These are phyloP conservation scores for Carnegiea gigantea DNA, from an alignment of 179 eudicot genomes.

Conservation along the genomic window DNA sequence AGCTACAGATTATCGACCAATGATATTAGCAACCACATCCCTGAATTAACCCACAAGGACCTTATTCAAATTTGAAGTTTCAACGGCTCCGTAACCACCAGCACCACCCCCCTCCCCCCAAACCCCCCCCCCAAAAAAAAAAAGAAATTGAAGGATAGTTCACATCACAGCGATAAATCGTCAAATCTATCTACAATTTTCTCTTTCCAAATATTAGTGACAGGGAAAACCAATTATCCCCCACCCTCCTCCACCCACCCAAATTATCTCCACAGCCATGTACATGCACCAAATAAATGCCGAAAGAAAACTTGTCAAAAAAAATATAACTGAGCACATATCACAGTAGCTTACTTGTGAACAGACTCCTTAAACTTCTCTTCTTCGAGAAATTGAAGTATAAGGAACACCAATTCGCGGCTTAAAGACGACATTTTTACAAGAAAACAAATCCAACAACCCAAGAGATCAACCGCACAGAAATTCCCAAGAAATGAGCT, in stretches of 20 bases:
- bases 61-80: neutral
- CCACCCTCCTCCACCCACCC: neutral
- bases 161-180: neutral
- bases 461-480: neutral
- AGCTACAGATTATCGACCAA: neutral
- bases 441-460: constrained; percentile 8
- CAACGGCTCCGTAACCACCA: constrained; percentile 1
- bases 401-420: constrained; percentile 84
- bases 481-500: neutral
- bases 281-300: neutral
- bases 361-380: constrained; percentile 92
- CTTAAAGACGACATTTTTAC: constrained; percentile 76
- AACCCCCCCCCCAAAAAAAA: neutral
- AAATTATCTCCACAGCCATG: neutral
- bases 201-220: neutral
- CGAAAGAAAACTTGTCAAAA: neutral
- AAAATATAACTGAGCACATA: neutral
- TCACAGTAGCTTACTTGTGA: constrained; percentile 46
- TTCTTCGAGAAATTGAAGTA: constrained; percentile 87
- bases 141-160: neutral
- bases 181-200: neutral
- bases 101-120: too few relatives aligned
- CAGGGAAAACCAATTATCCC: too few relatives aligned
- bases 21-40: constrained; percentile 1
- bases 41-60: neutral